Evolutionary conservation across 768 basidiomycete genomes (phyloP), one percentile per base, ranked within the genome.

Genomic region (Butyriboletus loyo): DNA sequence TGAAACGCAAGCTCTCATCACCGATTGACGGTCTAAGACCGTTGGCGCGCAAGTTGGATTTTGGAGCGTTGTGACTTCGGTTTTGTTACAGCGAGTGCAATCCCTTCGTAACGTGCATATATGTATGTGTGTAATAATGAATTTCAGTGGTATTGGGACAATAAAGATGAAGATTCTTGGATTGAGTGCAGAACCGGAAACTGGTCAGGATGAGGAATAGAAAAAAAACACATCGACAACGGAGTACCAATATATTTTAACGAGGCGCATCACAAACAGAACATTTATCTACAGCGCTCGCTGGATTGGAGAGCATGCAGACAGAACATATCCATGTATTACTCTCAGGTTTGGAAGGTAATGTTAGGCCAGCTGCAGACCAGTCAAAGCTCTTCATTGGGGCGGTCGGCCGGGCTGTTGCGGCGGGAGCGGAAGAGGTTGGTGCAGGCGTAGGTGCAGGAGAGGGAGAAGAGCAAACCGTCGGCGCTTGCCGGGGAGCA

Each of bases 21-120:
- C 77, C 81, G 0, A 54, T 57, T 24, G 79, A 82, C 14, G 77
- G 76, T 37, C 61, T 74, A 5, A 76, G 86, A 34, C 79, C 85
- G 10, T 78, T 89, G 48, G 85, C 87, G 6, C 79, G 89, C 27
- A 78, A 80, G 50, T 71, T 92, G 47, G 89, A 92, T 66, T 91
- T 92, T 56, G 78, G 80, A 60, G 73, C 48, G 4, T 34, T 52
- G 17, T 62, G 39, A 66, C n/a, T n/a, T 47, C 25, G 15, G 11
- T 27, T 21, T 24, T 27, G 50, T 40, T 27, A 8, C 24, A 17
- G 25, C 24, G 46, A 25, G 17, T 44, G 7, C 36, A 14, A 15
- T 35, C 27, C 31, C 24, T 19, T 36, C 19, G 39, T 44, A 24
- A 8, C 7, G 22, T 39, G 46, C 53, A 44, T 49, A 37, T 50